Conservation (phyloP, 805 yeast genomes). For the Kregervanrija delftensis region DNA sequence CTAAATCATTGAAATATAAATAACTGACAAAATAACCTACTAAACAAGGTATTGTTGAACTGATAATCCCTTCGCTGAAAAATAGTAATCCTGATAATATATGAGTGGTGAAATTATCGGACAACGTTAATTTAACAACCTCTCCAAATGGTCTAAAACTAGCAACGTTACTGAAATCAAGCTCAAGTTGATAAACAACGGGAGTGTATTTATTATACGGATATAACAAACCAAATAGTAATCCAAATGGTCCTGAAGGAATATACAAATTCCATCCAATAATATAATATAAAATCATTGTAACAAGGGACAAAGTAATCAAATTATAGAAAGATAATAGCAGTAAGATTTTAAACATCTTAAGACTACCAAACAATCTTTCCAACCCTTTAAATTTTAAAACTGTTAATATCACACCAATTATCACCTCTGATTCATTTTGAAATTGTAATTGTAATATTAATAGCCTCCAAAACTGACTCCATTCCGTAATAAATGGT, state of each 20-base stretch:
- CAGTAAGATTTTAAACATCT: slow-evolving; percentile 40
- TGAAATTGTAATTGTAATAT: slow-evolving; percentile 46
- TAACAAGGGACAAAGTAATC: slow-evolving; percentile 25
- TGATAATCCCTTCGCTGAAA: slow-evolving; percentile 36
- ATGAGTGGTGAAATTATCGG: slow-evolving; percentile 11
- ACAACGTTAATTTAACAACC: slow-evolving; percentile 12
- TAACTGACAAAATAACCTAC: slow-evolving; percentile 39
- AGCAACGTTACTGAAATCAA: slow-evolving; percentile 25
- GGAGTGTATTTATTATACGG: slow-evolving; percentile 36
- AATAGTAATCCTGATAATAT: slow-evolving; percentile 6
- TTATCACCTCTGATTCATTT: slow-evolving; percentile 51
- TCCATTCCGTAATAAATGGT: slow-evolving; percentile 49
- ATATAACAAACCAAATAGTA: slow-evolving; percentile 32
- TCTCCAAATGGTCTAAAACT: slow-evolving; percentile 24
- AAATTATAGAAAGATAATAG: slow-evolving; percentile 44
- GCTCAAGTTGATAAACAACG: slow-evolving; percentile 31
- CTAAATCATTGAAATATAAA: slow-evolving; percentile 34
- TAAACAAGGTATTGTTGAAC: slow-evolving; percentile 32
- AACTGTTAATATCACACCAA: slow-evolving; percentile 38
- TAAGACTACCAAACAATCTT: slow-evolving; percentile 49
- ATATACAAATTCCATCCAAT: slow-evolving; percentile 36
- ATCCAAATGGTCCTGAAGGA: slow-evolving; percentile 38
- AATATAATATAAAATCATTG: slow-evolving; percentile 27
- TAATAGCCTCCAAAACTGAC: slow-evolving; percentile 51
- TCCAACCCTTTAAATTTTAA: slow-evolving; percentile 51